Evolutionary conservation across 2,329 filamentous ascomycete species (phyloP).

Genomic region (Fusarium veterinarium): DNA sequence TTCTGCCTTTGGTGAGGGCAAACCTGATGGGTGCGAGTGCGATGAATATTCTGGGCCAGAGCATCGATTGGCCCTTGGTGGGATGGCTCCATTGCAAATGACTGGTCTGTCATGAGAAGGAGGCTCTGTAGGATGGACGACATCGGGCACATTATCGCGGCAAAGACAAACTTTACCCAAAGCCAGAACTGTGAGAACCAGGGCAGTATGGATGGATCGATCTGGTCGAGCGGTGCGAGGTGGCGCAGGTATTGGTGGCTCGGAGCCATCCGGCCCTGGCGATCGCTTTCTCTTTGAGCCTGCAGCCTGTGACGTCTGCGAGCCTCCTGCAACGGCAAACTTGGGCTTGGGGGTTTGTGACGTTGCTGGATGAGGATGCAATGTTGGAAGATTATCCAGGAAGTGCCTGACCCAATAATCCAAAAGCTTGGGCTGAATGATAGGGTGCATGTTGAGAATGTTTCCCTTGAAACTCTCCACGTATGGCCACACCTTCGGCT

Average conservation of each 20-base stretch:
- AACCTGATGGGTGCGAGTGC: slow-evolving; percentile 60
- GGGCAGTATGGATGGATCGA: slow-evolving; percentile 79
- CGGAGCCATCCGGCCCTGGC: slow-evolving; percentile 53
- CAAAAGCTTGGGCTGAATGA: slow-evolving; percentile 66
- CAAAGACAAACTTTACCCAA: slow-evolving; percentile 84
- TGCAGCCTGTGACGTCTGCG: slow-evolving; percentile 42
- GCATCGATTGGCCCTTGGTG: no score
- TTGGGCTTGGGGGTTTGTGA: slow-evolving; percentile 45
- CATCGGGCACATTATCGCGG: slow-evolving; percentile 65
- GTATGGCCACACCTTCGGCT: slow-evolving; percentile 62
- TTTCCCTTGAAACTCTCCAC: slow-evolving; percentile 69
- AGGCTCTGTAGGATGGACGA: slow-evolving; percentile 57
- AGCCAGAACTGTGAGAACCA: slow-evolving; percentile 85
- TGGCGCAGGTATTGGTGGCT: slow-evolving; percentile 46
- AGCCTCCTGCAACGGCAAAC: slow-evolving; percentile 47
- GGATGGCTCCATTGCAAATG: slow-evolving; percentile 61
- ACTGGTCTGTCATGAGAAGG: slow-evolving; percentile 48
- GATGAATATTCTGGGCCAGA: no score
- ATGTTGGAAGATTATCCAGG: slow-evolving; percentile 58
- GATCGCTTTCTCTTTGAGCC: slow-evolving; percentile 69
- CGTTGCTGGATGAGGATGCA: slow-evolving; percentile 42
- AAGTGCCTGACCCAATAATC: slow-evolving; percentile 65
- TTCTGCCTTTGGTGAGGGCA: no score
- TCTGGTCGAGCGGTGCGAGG: slow-evolving; percentile 63
- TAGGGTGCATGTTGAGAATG: slow-evolving; percentile 74